phyloP scores from a whole-genome alignment of 495 filamentous ascomycete species.

The Penicillium coprophilum region DNA sequence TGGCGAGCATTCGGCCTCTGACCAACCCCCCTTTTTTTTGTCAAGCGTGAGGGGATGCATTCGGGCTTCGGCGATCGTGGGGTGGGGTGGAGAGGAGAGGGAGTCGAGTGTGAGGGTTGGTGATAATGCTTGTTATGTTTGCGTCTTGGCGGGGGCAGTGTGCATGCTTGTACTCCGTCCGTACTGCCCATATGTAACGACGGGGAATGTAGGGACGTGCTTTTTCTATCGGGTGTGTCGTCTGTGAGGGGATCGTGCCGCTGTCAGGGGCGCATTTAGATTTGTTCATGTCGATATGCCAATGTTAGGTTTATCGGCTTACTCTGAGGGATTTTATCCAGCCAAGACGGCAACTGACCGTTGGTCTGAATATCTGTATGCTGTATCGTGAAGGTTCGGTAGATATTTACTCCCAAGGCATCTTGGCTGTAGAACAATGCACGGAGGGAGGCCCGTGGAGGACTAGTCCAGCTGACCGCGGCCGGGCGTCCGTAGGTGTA shows the following conservation, averaged over 20 bases:
- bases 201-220: not conserved
- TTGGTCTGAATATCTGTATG: not conserved
- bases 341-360: conserved; percentile 1
- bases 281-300: not conserved
- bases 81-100: conserved; percentile 20
- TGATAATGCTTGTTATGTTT: conserved; percentile 12
- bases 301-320: not conserved
- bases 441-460: not conserved
- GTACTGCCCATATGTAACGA: conserved; percentile 5
- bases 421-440: conserved; percentile 12
- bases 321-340: conserved; percentile 5
- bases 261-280: conserved; percentile 5
- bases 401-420: conserved; percentile 2
- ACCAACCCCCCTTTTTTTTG: conserved; percentile 11
- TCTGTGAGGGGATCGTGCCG: conserved; percentile 1
- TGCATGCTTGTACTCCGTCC: conserved; percentile 6
- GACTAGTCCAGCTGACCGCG: not conserved
- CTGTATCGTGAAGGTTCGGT: not conserved
- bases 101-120: conserved; percentile 18
- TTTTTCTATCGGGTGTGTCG: conserved; percentile 1
- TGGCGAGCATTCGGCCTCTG: conserved; percentile 18
- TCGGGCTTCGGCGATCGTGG: conserved; percentile 6
- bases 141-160: conserved; percentile 25
- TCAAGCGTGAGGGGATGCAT: conserved; percentile 7
- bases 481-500: not conserved